Conservation (phyloP, 441 rosid genomes). For the Populus hybrid region DNA sequence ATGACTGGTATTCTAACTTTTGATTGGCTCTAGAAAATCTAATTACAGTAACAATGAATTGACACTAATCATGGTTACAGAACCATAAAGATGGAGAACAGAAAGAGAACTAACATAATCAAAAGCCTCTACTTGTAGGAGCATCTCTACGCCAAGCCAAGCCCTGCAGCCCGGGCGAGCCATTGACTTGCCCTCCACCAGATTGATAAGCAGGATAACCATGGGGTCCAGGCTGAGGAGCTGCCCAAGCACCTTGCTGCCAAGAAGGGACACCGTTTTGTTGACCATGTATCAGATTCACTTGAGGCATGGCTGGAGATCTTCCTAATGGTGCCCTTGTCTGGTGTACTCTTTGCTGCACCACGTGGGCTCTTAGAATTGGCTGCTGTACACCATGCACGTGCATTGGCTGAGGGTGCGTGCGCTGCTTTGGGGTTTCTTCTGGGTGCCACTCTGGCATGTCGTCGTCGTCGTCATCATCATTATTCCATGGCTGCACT, state of each 20-base stretch:
- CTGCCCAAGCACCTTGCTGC: constrained; percentile 32
- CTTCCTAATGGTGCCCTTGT: constrained; percentile 11
- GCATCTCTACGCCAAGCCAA: constrained; percentile 41
- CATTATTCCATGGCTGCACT: constrained; percentile 51
- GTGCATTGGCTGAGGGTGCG: constrained; percentile 1
- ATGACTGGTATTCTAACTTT: neutral
- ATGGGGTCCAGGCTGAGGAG: constrained; percentile 15
- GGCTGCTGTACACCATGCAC: constrained; percentile 19
- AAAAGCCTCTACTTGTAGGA: constrained; percentile 53
- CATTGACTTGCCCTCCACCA: constrained; percentile 23
- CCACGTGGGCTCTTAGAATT: constrained; percentile 13
- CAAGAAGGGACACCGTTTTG: constrained; percentile 14
- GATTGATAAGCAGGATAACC: constrained; percentile 15
- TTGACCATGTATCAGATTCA: constrained; percentile 18
- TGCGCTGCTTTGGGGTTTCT: constrained; percentile 20
- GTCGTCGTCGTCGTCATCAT: constrained; percentile 47
- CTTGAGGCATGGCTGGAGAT: constrained; percentile 15
- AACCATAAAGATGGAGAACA: neutral
- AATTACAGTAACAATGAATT: no score
- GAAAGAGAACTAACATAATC: constrained; percentile 15
- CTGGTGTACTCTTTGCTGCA: constrained; percentile 16
- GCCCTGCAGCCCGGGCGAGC: constrained; percentile 18
- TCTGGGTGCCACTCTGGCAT: constrained; percentile 97
- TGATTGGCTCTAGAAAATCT: neutral
- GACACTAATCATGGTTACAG: neutral